phyloP scores from a whole-genome alignment of 83 land plant genomes.

The Diphasiastrum complanatum region DNA sequence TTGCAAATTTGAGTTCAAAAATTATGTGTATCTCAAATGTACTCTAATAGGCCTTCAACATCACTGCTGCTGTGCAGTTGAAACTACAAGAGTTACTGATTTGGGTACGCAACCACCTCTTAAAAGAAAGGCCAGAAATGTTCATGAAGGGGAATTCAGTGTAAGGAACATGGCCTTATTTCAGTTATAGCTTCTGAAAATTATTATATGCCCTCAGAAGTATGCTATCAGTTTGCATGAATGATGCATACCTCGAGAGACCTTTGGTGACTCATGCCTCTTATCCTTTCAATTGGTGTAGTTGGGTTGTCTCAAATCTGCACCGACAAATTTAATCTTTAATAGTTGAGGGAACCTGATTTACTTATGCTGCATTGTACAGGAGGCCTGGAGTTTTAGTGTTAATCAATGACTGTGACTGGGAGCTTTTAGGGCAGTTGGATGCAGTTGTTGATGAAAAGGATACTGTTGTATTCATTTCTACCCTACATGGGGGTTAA shows the following conservation, averaged over 20 bases:
- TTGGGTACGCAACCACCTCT: slow-evolving; percentile 32
- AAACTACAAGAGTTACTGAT: slow-evolving; percentile 28
- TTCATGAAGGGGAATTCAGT: slow-evolving; percentile 38
- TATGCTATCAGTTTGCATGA: no score
- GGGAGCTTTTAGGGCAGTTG: slow-evolving; percentile 86
- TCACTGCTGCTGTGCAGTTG: slow-evolving; percentile 16
- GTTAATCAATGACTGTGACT: slow-evolving; percentile 87
- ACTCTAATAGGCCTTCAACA: background rate
- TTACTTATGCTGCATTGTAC: slow-evolving; percentile 14
- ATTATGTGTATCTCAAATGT: background rate
- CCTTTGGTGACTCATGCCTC: no score
- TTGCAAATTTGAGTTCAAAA: background rate
- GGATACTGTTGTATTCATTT: slow-evolving; percentile 79
- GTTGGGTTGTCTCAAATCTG: background rate
- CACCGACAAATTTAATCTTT: no score
- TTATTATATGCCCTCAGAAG: no score
- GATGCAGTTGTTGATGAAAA: slow-evolving; percentile 74
- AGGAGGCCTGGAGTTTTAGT: slow-evolving; percentile 95
- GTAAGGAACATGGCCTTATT: slow-evolving; percentile 5
- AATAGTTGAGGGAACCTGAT: background rate
- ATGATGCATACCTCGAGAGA: no score
- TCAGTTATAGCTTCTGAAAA: background rate
- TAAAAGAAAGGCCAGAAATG: slow-evolving; percentile 35
- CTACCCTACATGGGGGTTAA: slow-evolving; percentile 90
- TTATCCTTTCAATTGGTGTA: no score